Conservation (phyloP, 306 rosid species). For the Dryas octopetala region DNA sequence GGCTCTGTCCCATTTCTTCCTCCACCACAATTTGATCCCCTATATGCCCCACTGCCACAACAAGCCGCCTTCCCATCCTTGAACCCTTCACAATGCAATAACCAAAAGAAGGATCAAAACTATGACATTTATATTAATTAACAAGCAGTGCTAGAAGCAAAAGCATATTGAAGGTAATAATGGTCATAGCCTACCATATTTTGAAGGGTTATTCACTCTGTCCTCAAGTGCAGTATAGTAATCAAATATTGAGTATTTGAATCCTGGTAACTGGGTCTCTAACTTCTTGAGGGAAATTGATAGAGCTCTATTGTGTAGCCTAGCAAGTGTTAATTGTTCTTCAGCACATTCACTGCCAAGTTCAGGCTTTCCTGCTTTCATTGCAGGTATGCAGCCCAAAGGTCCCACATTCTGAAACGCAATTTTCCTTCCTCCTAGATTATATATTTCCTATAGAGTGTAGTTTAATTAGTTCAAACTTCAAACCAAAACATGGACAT, state of each 20-base stretch:
- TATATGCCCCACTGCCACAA: conserved; percentile 43
- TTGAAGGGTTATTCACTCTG: conserved; percentile 38
- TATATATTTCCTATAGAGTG: neutral
- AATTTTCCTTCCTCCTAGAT: conserved; percentile 2
- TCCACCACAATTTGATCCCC: conserved; percentile 33
- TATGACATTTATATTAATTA: neutral
- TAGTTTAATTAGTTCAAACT: neutral
- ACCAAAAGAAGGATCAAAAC: neutral
- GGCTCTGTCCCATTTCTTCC: conserved; percentile 18
- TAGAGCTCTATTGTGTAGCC: conserved; percentile 40
- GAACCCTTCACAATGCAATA: conserved; percentile 24
- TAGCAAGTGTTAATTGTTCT: conserved; percentile 19
- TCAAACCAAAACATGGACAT: no score
- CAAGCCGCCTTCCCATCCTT: conserved; percentile 34
- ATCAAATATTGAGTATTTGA: conserved; percentile 42
- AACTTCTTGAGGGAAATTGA: conserved; percentile 30
- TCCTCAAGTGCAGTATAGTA: conserved; percentile 10
- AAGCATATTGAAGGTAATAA: neutral
- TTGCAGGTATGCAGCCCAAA: conserved; percentile 33
- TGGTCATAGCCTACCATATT: conserved; percentile 41
- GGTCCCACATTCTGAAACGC: conserved; percentile 25
- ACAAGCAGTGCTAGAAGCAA: neutral
- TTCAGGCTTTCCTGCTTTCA: conserved; percentile 3
- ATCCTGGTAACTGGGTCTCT: conserved; percentile 39
- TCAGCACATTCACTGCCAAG: conserved; percentile 30